Evolutionary conservation across 192 early-diverging fungal genomes (phyloP).

Genomic region (Backusella macrospora): DNA sequence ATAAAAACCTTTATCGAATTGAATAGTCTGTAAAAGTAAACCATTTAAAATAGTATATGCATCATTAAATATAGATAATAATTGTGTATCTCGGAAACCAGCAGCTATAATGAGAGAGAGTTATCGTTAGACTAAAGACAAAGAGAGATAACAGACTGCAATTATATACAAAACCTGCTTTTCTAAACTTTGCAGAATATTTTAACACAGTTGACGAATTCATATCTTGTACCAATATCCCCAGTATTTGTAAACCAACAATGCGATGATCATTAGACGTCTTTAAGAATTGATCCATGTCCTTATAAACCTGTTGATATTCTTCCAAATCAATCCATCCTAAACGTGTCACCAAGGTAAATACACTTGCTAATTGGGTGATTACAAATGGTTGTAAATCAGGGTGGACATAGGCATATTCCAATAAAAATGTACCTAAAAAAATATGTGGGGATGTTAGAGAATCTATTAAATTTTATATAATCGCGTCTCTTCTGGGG

Average conservation of each 20-base stretch:
- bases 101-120: slow-evolving; percentile 33
- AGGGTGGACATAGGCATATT: slow-evolving; percentile 59
- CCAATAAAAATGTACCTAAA: slow-evolving; percentile 62
- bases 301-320: slow-evolving; percentile 59
- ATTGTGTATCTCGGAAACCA: slow-evolving; percentile 47
- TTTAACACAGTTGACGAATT: slow-evolving; percentile 58
- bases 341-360: slow-evolving; percentile 67
- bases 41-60: slow-evolving; percentile 44
- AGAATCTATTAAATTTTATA: too few relatives aligned
- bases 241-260: slow-evolving; percentile 69
- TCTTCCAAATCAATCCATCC: slow-evolving; percentile 78
- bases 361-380: slow-evolving; percentile 58
- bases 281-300: slow-evolving; percentile 59
- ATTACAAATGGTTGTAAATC: slow-evolving; percentile 60
- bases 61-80: slow-evolving; percentile 36
- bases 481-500: background rate
- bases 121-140: background rate
- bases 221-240: slow-evolving; percentile 74
- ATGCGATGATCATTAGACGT: slow-evolving; percentile 55
- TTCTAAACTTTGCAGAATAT: slow-evolving; percentile 68
- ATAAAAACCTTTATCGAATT: slow-evolving; percentile 51
- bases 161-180: slow-evolving; percentile 52
- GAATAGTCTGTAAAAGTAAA: slow-evolving; percentile 36
- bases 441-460: too few relatives aligned
- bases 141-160: background rate